Evolutionary conservation across 2,329 filamentous ascomycete genomes (phyloP).

Genomic region (Colletotrichum sp.): DNA sequence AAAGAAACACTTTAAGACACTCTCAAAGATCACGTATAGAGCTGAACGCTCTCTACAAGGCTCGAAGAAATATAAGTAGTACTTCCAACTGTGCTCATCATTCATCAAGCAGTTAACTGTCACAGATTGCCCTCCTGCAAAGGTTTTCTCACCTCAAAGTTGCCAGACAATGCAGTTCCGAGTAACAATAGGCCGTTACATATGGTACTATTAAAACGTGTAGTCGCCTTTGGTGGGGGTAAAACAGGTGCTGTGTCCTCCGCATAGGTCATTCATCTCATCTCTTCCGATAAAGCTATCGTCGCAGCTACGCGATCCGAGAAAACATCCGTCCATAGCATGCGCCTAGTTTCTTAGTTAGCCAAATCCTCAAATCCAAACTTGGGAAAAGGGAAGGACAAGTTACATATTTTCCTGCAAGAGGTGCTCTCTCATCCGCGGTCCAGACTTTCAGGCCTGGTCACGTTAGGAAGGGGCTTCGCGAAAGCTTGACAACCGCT

Average conservation of each 20-base stretch:
- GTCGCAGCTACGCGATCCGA: background rate
- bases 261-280: background rate
- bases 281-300: background rate
- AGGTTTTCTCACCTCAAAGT: too few relatives aligned
- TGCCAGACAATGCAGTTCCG: too few relatives aligned
- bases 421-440: background rate
- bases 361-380: background rate
- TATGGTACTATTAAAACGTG: background rate
- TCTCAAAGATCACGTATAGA: too few relatives aligned
- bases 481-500: background rate
- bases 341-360: background rate
- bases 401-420: background rate
- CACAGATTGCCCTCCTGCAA: too few relatives aligned
- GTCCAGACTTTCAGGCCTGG: background rate
- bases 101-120: too few relatives aligned
- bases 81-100: too few relatives aligned
- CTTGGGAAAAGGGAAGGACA: too few relatives aligned
- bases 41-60: too few relatives aligned
- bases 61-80: too few relatives aligned
- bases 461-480: accelerated
- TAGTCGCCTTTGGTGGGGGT: background rate
- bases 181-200: background rate
- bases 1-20: too few relatives aligned
- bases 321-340: background rate
- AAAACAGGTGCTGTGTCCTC: background rate